Conservation (phyloP, 805 yeast genomes). For the Lipomyces yamadae region DNA sequence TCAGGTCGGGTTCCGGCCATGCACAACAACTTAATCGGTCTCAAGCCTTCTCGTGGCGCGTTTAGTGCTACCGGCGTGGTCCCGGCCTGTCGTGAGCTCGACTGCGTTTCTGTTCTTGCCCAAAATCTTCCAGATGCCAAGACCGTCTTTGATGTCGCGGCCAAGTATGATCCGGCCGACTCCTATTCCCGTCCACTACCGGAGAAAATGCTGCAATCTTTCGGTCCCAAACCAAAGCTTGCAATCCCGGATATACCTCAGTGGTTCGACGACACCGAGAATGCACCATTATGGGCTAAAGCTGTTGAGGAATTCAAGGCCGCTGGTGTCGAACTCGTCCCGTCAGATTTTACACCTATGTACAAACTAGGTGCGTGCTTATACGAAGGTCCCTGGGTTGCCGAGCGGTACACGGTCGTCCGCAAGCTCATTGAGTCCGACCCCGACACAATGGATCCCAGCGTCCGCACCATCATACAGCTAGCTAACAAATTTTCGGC, state of each 20-base stretch:
- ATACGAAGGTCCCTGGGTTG: conserved; percentile 98
- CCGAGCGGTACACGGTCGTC: conserved; percentile 88
- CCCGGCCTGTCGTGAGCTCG: conserved; percentile 96
- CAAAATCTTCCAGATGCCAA: conserved; percentile 83
- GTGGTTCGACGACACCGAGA: conserved; percentile 86
- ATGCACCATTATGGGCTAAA: conserved; percentile 66
- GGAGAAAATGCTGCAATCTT: conserved; percentile 61
- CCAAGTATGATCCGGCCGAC: conserved; percentile 72
- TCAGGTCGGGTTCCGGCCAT: conserved; percentile 99
- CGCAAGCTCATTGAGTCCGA: conserved; percentile 64
- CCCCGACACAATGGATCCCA: conserved; percentile 72
- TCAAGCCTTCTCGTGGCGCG: conserved; percentile 89
- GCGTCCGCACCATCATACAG: conserved; percentile 72
- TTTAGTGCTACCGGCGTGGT: conserved; percentile 91
- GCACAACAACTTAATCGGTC: conserved; percentile 85
- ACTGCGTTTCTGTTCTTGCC: conserved; percentile 87
- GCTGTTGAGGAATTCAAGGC: conserved; percentile 61
- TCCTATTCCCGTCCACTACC: conserved; percentile 83
- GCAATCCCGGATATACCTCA: conserved; percentile 75
- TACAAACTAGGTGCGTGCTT: conserved; percentile 81
- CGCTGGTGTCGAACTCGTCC: conserved; percentile 63
- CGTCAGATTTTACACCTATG: conserved; percentile 73
- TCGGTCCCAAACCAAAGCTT: conserved; percentile 62
- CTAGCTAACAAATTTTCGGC: conserved; percentile 81
- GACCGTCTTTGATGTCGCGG: conserved; percentile 68